Base-by-base conservation (phyloP, 106 monocot genomes). In the Dendrobium huoshanense region DNA sequence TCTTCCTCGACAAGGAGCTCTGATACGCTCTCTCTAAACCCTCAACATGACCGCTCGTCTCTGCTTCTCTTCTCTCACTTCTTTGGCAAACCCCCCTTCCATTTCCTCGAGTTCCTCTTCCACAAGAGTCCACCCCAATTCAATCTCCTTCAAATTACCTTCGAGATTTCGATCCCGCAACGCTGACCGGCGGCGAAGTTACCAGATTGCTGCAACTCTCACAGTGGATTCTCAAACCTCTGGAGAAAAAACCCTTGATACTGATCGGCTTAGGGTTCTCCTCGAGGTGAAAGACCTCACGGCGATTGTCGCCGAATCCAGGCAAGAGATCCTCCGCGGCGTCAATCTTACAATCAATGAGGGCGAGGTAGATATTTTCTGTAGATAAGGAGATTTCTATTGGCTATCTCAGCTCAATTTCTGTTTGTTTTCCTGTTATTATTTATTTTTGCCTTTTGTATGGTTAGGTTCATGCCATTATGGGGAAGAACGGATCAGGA, bases 401-500 rank as follows among this genome's bases (percentile, higher is more conserved):
- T 25, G 22, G 7, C 3, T 8, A 1, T n/a, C 76, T 48, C 25
- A 51, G 47, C 1, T 48, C 25, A 49, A 47, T 51, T 48, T n/a
- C 74, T 22, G 6, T 37, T 75, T 76, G 24, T 48, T 76, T 48
- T 49, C 15, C 24, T 47, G 13, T 49, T 76, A 8, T 75, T 31
- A 65, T 75, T 81, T 75, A 59, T 18, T 41, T 49, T 61, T 24
- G n/a, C 49, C 7, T 22, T 77, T 51, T 59, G 42, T 65, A 78
- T 33, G 37, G 37, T 29, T 77, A 98, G 98, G 81, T 98, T 75
- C 95, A 99, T 80, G 95, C 95, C 7, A 91, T 95, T 58, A 95
- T 95, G 98, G 98, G 98, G 27, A 91, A 89, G 85, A 99, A 99
- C 72, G 98, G 98, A 11, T 99, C 98, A 2, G 98, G 98, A 70